phyloP scores from a whole-genome alignment of 441 rosid species.

The Euphorbia schlechtendalii region DNA sequence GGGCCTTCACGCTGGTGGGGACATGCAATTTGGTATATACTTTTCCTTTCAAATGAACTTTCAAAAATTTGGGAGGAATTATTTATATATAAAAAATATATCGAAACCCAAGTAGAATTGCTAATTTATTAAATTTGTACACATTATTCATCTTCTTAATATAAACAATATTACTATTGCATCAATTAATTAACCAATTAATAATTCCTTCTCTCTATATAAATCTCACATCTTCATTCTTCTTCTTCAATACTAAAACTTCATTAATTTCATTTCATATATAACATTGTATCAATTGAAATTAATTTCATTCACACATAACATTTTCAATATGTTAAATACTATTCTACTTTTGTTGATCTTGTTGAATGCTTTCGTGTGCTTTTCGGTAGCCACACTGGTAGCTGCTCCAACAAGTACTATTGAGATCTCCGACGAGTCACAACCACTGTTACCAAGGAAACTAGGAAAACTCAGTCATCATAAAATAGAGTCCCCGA shows the following conservation, averaged over 20 bases:
- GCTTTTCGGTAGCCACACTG: constrained; percentile 28
- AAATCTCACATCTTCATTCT: too few relatives aligned
- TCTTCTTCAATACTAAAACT: too few relatives aligned
- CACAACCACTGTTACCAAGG: constrained; percentile 30
- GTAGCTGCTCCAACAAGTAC: constrained; percentile 16
- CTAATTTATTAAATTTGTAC: constrained; percentile 15
- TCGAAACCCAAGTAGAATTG: background rate
- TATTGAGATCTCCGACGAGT: background rate
- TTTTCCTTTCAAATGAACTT: background rate
- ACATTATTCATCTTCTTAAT: too few relatives aligned
- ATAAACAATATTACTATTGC: too few relatives aligned
- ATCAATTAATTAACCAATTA: too few relatives aligned
- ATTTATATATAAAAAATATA: too few relatives aligned
- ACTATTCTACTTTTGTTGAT: constrained; percentile 28
- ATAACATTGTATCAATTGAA: too few relatives aligned
- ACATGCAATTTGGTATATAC: constrained; percentile 70
- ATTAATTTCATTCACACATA: too few relatives aligned
- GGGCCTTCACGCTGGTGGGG: constrained; percentile 46
- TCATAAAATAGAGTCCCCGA: constrained; percentile 11
- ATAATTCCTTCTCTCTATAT: too few relatives aligned
- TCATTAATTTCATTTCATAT: too few relatives aligned
- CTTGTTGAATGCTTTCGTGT: constrained; percentile 22
- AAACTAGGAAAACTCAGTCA: constrained; percentile 40
- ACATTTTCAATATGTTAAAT: constrained; percentile 29
- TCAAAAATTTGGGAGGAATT: background rate